Base-by-base conservation (phyloP, 768 basidiomycete genomes). In the Xerocomus potaroensis region DNA sequence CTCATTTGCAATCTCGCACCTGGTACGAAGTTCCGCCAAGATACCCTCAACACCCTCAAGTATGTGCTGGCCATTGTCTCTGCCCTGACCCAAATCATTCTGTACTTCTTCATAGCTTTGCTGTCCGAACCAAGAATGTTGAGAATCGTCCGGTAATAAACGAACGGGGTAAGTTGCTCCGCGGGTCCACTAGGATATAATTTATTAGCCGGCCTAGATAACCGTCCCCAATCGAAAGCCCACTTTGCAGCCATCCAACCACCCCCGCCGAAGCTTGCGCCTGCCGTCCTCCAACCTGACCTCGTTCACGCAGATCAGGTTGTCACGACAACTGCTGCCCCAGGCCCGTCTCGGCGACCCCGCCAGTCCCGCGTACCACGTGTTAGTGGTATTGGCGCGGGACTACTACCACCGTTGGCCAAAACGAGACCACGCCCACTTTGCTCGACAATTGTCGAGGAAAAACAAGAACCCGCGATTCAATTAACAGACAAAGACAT, bases 21-120 rank as follows among this genome's bases (percentile, higher is more conserved):
- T 14, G 88, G 87, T 1, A 69, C 68, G 27, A 91, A 83, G 63
- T 91, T 91, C 55, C 73, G 87, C 45, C 83, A 88, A 63, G 91
- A 94, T 66, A 91, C 91, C 5, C 71, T 93, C 14, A 91, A 93
- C 63, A 94, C 92, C 4, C 73, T 95, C n/a, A 91, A 92, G 90
- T 89, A 57, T 40, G 75, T 68, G 21, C 18, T 33, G 10, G 29
- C 40, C 10, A 4, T 44, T 44, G 22, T 36, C 16, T 40, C 36
- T 9, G 15, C 9, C 27, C 34, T 9, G 22, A 26, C 39, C 8
- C 27, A 48, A 33, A 33, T 35, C 11, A 46, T 45, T 39, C 16
- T 15, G 16, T 8, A 31, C 15, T n/a, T 39, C 39, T 33, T 70
- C 10, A 9, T 55, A 80, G 88, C 61, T 92, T 91, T 56, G 89